Base-by-base conservation (phyloP, 371 early-diverging fungal genomes). In the Capillidium rhysosporum region DNA sequence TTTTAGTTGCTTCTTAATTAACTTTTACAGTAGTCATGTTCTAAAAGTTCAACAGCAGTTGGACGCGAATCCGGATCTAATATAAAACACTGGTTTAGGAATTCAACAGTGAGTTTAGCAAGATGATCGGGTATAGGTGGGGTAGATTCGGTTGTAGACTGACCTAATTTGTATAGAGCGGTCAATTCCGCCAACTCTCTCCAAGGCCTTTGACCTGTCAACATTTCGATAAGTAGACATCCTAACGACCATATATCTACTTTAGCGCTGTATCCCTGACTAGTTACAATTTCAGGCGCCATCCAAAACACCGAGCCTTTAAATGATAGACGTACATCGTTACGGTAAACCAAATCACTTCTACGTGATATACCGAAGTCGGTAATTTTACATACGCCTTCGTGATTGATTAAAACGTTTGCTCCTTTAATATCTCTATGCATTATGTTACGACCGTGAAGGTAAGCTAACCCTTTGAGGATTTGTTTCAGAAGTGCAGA, bases 341-440 rank as follows among this genome's bases (percentile, higher is more conserved):
- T 56, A 21, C 41, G 47, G 61, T 65, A 38, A 59, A 54, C 29
- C 61, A 60, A 40, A n/a, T 55, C 55, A 18, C 5, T 14, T 63
- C 75, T 79, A 61, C 88, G 91, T 1, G 93, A 87, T 7, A 98
- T 76, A 8, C 98, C 99, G 77, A 99, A 98, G 65, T 99, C 99
- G 1, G 93, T 84, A 39, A 99, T 96, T 70, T 97, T 98, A 45
- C 90, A 86, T 39, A 77, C 72, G n/a, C 94, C 93, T 49, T 86
- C 78, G 58, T 82, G 80, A 67, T 94, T 92, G 7, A 99, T 84
- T 46, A 87, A 60, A 51, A 93, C 86, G 59, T 95, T 95, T 52
- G 85, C 91, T 10, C 92, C 92, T 62, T 95, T 95, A 59, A 95
- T 90, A 59, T 95, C 96, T 31, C 99, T 78, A 67, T 99, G 99